phyloP scores from a whole-genome alignment of 2,329 filamentous ascomycete genomes.

The Colletotrichum sp. region DNA sequence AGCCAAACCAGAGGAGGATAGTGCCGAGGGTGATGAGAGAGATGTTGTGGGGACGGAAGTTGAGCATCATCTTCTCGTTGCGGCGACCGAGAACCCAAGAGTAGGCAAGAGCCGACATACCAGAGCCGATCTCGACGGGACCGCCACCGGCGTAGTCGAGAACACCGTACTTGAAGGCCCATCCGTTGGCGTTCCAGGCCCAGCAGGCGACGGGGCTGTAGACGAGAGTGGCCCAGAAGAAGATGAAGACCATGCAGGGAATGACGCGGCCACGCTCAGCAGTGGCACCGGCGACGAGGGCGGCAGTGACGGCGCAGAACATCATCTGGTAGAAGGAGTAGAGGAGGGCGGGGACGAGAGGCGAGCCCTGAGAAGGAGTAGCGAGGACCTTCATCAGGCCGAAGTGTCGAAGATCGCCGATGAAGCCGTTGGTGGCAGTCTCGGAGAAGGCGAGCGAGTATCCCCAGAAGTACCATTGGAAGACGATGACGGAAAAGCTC shows the following conservation, averaged over 20 bases:
- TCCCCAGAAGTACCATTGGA: slow-evolving; percentile 99
- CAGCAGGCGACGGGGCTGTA: slow-evolving; percentile 98
- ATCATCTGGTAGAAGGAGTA: slow-evolving; percentile 96
- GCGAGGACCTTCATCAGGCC: slow-evolving; percentile 86
- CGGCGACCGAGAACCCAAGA: slow-evolving; percentile 94
- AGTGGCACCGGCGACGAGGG: slow-evolving; percentile 89
- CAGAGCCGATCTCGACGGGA: slow-evolving; percentile 96
- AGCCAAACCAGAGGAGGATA: slow-evolving; percentile 96
- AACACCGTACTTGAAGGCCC: slow-evolving; percentile 89
- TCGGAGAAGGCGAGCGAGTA: slow-evolving; percentile 93
- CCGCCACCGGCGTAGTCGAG: slow-evolving; percentile 96
- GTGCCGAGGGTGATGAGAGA: slow-evolving; percentile 96
- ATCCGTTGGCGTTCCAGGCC: slow-evolving; percentile 95
- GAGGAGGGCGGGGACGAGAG: slow-evolving; percentile 85
- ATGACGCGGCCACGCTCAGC: slow-evolving; percentile 93
- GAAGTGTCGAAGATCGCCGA: slow-evolving; percentile 89
- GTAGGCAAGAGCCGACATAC: slow-evolving; percentile 91
- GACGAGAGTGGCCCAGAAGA: slow-evolving; percentile 95
- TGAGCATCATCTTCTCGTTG: slow-evolving; percentile 99
- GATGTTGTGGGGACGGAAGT: slow-evolving; percentile 99
- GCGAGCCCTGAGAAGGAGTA: slow-evolving; percentile 84
- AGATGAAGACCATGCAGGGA: slow-evolving; percentile 93
- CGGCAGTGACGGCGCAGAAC: slow-evolving; percentile 93
- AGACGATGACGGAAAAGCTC: slow-evolving; percentile 86
- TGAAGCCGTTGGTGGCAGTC: slow-evolving; percentile 84